Base-by-base conservation (phyloP, 371 early-diverging fungal species). In the Mortierella sp. region DNA sequence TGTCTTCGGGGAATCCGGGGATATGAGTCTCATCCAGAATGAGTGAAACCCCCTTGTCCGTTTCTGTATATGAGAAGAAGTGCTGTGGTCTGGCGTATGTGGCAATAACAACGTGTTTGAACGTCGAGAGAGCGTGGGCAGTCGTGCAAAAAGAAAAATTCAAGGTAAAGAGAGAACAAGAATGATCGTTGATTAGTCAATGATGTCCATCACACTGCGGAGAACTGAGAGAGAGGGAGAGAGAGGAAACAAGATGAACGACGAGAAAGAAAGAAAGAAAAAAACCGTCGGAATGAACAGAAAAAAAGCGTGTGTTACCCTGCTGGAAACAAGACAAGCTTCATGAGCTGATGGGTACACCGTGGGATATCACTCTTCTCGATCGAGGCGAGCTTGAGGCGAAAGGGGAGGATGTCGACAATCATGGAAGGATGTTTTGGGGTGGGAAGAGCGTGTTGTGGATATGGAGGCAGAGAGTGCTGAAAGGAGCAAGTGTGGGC, bases 331-430 rank as follows among this genome's bases (percentile, higher is more conserved):
- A 76, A 54, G 53, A 76, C 63, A 2, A 76, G 52, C 31, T 76
- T 76, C 76, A 76, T 76, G 38, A 76, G 76, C 48, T 76, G 76
- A 27, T 76, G 70, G 19, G 76, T 76, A 59, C 76, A 76, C 30
- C 70, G 69, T 18, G 76, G 76, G 34, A 76, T 76, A 55, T 68
- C 70, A 9, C 38, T 45, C 66, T 76, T 76, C 23, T 53, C 53
- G 24, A 76, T 51, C 19, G 76, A 76, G 6, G 76, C 76, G 14
- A 76, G 62, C 41, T 69, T 56, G n/a, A 76, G 58, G 23, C 76
- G 64, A 45, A 76, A 76, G 45, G 76, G 76, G 19, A 76, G 70
- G 45, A 76, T 76, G 70, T 76, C 70, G 59, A 76, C 55, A 52
- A 69, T 76, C 76, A 76, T 76, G 6, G 41, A 23, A 26, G 41